Percentiles rank a stretch among this genome's conserved stretches.
These are phyloP conservation scores for Fomitopsis palustris DNA, from an alignment of 1,284 basidiomycete genomes.

Conservation along the genomic window DNA sequence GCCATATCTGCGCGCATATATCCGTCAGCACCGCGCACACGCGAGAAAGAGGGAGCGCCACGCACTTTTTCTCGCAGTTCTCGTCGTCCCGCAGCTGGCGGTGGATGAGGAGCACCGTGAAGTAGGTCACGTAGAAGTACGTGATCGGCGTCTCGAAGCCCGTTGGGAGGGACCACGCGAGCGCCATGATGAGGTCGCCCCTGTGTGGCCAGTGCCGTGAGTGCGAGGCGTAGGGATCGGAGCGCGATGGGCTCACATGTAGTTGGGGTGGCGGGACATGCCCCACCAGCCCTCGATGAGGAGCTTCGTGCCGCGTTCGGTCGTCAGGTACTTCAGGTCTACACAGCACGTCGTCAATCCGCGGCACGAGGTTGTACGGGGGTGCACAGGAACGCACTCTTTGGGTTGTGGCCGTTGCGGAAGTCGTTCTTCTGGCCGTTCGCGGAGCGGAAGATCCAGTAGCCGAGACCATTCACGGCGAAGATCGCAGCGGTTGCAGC, in stretches of 20 bases:
- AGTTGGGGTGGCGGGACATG: constrained; percentile 89
- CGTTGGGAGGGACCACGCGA: constrained; percentile 93
- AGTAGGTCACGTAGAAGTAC: constrained; percentile 94
- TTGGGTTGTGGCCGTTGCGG: constrained; percentile 90
- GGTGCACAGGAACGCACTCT: constrained; percentile 50
- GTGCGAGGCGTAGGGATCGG: background rate
- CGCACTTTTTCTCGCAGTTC: constrained; percentile 83
- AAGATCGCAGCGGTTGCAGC: constrained; percentile 61
- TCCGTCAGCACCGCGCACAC: constrained; percentile 6
- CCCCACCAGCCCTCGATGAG: constrained; percentile 99
- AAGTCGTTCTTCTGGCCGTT: constrained; percentile 98
- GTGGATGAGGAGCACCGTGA: constrained; percentile 88
- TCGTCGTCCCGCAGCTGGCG: constrained; percentile 92
- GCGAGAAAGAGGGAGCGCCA: constrained; percentile 10
- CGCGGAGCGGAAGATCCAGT: constrained; percentile 87
- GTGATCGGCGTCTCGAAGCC: constrained; percentile 91
- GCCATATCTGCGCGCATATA: constrained; percentile 44
- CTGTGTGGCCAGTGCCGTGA: constrained; percentile 32
- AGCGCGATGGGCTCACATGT: constrained; percentile 53
- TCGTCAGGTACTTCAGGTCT: constrained; percentile 84
- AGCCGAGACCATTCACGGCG: constrained; percentile 72
- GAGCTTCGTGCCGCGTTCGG: constrained; percentile 85
- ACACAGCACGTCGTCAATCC: background rate
- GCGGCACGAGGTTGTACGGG: background rate
- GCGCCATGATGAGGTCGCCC: constrained; percentile 87